Evolutionary conservation across 306 rosid genomes (phyloP).

Genomic region (Dalbergia cultrata): DNA sequence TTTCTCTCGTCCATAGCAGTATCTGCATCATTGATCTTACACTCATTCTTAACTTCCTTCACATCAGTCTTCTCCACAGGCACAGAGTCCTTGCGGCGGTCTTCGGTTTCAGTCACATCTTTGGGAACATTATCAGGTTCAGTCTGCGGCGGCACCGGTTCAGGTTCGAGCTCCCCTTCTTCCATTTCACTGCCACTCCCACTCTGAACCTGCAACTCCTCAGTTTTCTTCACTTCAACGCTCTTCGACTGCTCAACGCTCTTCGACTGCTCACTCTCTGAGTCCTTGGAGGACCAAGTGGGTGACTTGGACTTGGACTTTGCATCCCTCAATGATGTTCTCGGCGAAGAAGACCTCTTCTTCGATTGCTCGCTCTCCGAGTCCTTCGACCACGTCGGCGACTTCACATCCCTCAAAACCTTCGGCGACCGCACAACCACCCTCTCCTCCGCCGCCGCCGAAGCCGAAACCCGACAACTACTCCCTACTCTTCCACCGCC

Average conservation of each 20-base stretch:
- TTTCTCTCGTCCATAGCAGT: conserved; percentile 43
- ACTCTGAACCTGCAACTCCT: conserved; percentile 67
- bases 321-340: conserved; percentile 48
- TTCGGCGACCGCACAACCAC: conserved; percentile 60
- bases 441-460: conserved; percentile 48
- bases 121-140: conserved; percentile 39
- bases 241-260: conserved; percentile 69
- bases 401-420: conserved; percentile 73
- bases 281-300: conserved; percentile 64
- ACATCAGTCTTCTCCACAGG: conserved; percentile 43
- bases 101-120: conserved; percentile 45
- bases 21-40: conserved; percentile 43
- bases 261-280: conserved; percentile 67
- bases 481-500: conserved; percentile 56
- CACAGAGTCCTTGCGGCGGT: conserved; percentile 15
- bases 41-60: conserved; percentile 50
- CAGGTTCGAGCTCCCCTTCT: conserved; percentile 83
- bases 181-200: conserved; percentile 80
- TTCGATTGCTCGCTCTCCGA: conserved; percentile 90
- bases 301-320: conserved; percentile 67
- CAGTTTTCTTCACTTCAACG: conserved; percentile 77
- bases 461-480: conserved; percentile 44
- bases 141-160: conserved; percentile 44
- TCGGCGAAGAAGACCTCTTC: conserved; percentile 60
- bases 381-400: conserved; percentile 89